Percentiles rank a stretch among this genome's conserved stretches.
phyloP scores from a whole-genome alignment of 371 early-diverging fungal species.

The Modicella reniformis region DNA sequence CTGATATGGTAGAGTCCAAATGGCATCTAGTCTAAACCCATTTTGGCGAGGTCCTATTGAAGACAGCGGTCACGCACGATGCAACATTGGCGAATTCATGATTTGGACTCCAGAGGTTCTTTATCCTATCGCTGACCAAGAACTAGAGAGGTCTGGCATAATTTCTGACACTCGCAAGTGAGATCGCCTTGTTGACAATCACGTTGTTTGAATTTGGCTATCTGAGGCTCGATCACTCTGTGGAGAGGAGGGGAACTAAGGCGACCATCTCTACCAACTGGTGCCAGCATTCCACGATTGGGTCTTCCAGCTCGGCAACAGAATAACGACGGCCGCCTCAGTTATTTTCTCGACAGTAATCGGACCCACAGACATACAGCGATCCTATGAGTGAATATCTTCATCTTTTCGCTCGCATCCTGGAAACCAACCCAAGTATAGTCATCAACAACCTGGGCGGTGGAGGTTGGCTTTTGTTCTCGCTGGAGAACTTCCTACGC shows the following conservation, averaged over 20 bases:
- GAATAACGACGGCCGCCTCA: background rate
- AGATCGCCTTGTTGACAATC: constrained; percentile 6
- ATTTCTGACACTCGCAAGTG: constrained; percentile 20
- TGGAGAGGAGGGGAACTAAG: constrained; percentile 22
- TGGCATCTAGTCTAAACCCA: no score
- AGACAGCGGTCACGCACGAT: no score
- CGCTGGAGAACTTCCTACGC: constrained; percentile 36
- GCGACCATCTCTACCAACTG: constrained; percentile 27
- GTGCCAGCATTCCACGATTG: constrained; percentile 28
- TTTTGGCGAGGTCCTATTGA: no score
- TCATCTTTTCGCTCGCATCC: constrained; percentile 35
- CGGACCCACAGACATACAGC: constrained; percentile 1
- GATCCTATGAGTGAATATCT: constrained; percentile 13
- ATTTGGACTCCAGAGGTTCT: constrained; percentile 34
- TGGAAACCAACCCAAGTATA: constrained; percentile 16
- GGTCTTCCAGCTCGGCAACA: constrained; percentile 16
- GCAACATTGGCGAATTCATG: no score
- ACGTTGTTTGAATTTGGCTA: constrained; percentile 22
- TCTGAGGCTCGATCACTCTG: constrained; percentile 24
- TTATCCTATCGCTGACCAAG: constrained; percentile 22
- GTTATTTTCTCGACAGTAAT: background rate
- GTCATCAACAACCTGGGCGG: constrained; percentile 29
- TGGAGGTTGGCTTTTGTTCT: constrained; percentile 36
- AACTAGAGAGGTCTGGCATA: constrained; percentile 34
- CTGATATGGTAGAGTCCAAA: no score